A percentile compares a stretch with the other conserved stretches of the same genome.
Conservation (phyloP, 306 rosid species). For the Canavalia ensiformis region DNA sequence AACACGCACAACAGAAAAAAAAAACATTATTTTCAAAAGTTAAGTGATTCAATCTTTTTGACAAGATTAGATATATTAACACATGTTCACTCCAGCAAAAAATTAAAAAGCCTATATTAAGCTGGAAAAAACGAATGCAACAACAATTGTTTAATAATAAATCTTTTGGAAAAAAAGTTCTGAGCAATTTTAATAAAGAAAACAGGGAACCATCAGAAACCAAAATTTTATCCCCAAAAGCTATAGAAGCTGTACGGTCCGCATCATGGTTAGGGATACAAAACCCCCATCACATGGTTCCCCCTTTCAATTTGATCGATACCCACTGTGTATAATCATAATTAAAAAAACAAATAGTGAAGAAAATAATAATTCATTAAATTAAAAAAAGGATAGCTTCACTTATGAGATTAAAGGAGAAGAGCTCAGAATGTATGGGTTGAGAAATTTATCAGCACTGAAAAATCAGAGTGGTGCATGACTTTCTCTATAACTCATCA, state of each 20-base stretch:
- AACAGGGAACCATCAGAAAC: conserved; percentile 82
- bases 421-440: conserved; percentile 73
- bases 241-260: conserved; percentile 80
- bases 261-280: conserved; percentile 80
- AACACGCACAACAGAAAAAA: too few species aligned
- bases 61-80: too few species aligned
- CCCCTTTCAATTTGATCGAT: neutral
- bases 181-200: neutral
- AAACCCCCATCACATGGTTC: conserved; percentile 79
- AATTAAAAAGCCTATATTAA: neutral
- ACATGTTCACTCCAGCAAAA: too few species aligned
- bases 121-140: neutral
- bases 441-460: conserved; percentile 82
- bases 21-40: too few species aligned
- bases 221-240: conserved; percentile 78
- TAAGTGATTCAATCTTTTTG: too few species aligned
- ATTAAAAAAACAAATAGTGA: neutral
- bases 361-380: neutral
- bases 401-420: neutral
- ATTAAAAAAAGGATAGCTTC: neutral
- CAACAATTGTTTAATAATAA: too few species aligned
- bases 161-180: neutral
- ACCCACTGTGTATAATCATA: neutral
- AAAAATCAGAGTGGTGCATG: conserved; percentile 98
- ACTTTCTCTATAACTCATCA: conserved; percentile 77